Evolutionary conservation across 768 basidiomycete genomes (phyloP).

Genomic region (Russula olivacea): DNA sequence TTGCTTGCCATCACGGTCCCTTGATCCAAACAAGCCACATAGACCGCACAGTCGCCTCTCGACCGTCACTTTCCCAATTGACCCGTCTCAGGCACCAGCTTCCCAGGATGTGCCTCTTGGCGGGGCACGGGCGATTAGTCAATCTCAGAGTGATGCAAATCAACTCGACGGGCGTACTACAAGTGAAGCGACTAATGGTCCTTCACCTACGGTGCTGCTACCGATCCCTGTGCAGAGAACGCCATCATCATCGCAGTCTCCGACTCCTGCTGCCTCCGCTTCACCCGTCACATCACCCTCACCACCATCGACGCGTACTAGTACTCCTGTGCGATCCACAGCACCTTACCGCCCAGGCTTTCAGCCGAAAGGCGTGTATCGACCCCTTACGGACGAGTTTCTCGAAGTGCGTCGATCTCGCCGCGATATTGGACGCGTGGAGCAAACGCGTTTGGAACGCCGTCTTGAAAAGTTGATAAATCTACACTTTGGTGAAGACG

Average conservation of each 20-base stretch:
- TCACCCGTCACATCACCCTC: constrained; percentile 26
- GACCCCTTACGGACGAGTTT: constrained; percentile 80
- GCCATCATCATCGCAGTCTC: constrained; percentile 25
- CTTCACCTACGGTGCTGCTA: constrained; percentile 1
- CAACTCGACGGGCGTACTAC: not conserved
- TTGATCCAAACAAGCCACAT: constrained; percentile 19
- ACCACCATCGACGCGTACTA: constrained; percentile 20
- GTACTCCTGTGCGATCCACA: constrained; percentile 24
- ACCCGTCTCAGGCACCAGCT: constrained; percentile 5
- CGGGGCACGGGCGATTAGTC: not conserved
- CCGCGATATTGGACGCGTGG: constrained; percentile 52
- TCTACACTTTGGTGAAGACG: constrained; percentile 53
- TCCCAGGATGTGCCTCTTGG: constrained; percentile 6
- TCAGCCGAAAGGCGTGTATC: constrained; percentile 83
- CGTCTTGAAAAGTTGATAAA: constrained; percentile 82
- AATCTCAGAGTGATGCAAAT: not conserved
- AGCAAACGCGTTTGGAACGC: constrained; percentile 78
- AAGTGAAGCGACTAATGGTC: not conserved
- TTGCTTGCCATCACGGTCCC: constrained; percentile 24
- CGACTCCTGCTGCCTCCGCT: constrained; percentile 20
- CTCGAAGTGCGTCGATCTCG: constrained; percentile 38
- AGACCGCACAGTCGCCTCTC: constrained; percentile 22
- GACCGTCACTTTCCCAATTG: constrained; percentile 20
- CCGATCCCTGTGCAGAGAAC: constrained; percentile 8
- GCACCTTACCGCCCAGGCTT: constrained; percentile 88